phyloP scores from a whole-genome alignment of 495 filamentous ascomycete genomes.

The Platismatia glauca region DNA sequence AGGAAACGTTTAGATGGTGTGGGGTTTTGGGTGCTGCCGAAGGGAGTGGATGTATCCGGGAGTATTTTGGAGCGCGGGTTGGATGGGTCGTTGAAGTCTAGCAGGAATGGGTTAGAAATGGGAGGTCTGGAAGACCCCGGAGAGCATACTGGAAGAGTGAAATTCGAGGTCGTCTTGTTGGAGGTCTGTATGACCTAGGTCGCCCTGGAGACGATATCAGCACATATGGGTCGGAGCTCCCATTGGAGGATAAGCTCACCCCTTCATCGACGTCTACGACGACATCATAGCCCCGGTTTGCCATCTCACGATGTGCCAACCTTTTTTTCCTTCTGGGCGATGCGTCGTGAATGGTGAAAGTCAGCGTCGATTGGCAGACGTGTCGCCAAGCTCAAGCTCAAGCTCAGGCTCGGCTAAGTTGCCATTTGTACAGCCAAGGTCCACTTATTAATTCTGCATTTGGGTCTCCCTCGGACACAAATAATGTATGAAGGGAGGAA shows the following conservation, averaged over 20 bases:
- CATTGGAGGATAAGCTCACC: constrained; percentile 35
- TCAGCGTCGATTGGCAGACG: constrained; percentile 1
- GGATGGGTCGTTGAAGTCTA: constrained; percentile 48
- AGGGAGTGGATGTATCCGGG: constrained; percentile 50
- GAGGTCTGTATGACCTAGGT: constrained; percentile 94
- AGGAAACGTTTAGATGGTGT: constrained; percentile 70
- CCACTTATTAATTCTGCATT: neutral
- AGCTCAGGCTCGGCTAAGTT: constrained; percentile 6
- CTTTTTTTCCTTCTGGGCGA: constrained; percentile 5
- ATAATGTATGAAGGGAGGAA: too few species aligned
- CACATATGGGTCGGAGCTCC: neutral
- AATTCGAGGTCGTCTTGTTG: constrained; percentile 99
- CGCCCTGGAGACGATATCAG: constrained; percentile 52
- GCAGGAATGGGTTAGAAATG: neutral
- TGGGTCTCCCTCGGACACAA: too few species aligned
- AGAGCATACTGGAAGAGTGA: constrained; percentile 71
- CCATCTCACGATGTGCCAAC: constrained; percentile 42
- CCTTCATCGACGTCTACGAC: constrained; percentile 95
- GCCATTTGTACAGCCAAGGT: neutral
- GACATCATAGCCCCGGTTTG: constrained; percentile 85
- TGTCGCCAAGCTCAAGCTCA: constrained; percentile 8
- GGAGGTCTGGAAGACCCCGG: neutral
- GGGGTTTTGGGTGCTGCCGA: constrained; percentile 44
- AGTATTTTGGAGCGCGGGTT: constrained; percentile 48
- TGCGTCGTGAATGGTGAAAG: neutral